These are phyloP conservation scores for Neurospora sp. DNA, from an alignment of 495 filamentous ascomycete genomes.

Conservation along the genomic window DNA sequence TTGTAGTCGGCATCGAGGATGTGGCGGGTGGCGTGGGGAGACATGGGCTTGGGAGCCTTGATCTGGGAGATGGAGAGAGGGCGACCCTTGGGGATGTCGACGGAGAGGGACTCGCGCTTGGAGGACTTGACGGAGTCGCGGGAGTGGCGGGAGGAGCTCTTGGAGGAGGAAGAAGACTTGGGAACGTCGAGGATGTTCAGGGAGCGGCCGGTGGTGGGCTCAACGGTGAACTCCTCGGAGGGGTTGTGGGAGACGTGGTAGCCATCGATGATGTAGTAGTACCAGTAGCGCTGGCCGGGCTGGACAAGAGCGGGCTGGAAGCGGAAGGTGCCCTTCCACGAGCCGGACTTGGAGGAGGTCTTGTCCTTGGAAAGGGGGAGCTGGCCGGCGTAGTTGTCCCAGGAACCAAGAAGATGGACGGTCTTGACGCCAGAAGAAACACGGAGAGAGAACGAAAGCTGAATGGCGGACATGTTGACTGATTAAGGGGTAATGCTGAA, in stretches of 20 bases:
- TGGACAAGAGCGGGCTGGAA: constrained; percentile 80
- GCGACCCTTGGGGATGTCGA: constrained; percentile 74
- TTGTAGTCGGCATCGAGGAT: constrained; percentile 72
- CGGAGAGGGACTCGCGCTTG: constrained; percentile 22
- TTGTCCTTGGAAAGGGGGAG: constrained; percentile 84
- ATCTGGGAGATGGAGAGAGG: constrained; percentile 83
- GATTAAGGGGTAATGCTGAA: constrained; percentile 18
- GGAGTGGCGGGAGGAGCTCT: constrained; percentile 23
- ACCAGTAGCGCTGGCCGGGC: constrained; percentile 91
- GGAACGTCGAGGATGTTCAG: constrained; percentile 65
- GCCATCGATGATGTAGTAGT: constrained; percentile 99
- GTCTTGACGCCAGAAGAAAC: constrained; percentile 96
- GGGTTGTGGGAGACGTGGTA: constrained; percentile 99
- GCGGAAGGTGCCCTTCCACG: constrained; percentile 92
- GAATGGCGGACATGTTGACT: constrained; percentile 70
- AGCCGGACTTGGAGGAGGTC: constrained; percentile 64
- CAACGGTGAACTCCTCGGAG: constrained; percentile 75
- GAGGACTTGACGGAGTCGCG: constrained; percentile 26
- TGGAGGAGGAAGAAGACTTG: constrained; percentile 37
- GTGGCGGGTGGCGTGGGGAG: constrained; percentile 73
- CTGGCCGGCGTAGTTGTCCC: constrained; percentile 94
- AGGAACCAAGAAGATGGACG: constrained; percentile 93
- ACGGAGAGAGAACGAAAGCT: constrained; percentile 83
- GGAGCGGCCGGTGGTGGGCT: constrained; percentile 93
- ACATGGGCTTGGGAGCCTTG: constrained; percentile 77